phyloP scores from a whole-genome alignment of 1,284 basidiomycete species.

The Fomitopsis pinicola region DNA sequence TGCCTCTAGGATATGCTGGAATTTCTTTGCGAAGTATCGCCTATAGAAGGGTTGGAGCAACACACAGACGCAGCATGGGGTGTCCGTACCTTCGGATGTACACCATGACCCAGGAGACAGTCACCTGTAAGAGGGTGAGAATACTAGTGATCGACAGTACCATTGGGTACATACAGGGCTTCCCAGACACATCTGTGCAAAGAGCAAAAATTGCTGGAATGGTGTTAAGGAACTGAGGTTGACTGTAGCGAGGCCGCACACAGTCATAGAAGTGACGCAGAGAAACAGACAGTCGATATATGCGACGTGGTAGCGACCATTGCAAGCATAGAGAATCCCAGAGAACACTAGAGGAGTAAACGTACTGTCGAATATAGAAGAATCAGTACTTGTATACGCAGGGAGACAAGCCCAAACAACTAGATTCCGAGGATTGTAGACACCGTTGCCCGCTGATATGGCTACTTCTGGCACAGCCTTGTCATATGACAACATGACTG shows the following conservation, averaged over 20 bases:
- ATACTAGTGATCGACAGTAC: not conserved
- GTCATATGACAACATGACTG: no score
- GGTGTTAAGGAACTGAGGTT: constrained; percentile 70
- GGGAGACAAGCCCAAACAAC: not conserved
- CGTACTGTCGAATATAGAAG: constrained; percentile 41
- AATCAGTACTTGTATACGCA: not conserved
- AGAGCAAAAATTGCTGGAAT: constrained; percentile 75
- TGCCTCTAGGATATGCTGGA: constrained; percentile 61
- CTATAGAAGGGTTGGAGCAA: constrained; percentile 30
- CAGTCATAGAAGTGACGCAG: constrained; percentile 74
- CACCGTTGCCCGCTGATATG: not conserved
- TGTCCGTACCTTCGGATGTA: constrained; percentile 52
- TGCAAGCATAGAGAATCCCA: constrained; percentile 69
- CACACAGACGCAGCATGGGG: not conserved
- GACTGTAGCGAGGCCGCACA: constrained; percentile 73
- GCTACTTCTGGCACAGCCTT: no score
- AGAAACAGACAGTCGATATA: constrained; percentile 77
- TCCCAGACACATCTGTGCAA: constrained; percentile 69
- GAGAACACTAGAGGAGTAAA: constrained; percentile 74
- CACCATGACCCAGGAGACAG: constrained; percentile 61
- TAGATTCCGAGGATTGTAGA: not conserved
- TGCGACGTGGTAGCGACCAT: constrained; percentile 56
- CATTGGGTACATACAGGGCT: constrained; percentile 51
- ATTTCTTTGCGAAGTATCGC: constrained; percentile 73
- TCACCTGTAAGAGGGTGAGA: not conserved